phyloP scores from a whole-genome alignment of 2,329 filamentous ascomycete species.

The Cytospora piceae region DNA sequence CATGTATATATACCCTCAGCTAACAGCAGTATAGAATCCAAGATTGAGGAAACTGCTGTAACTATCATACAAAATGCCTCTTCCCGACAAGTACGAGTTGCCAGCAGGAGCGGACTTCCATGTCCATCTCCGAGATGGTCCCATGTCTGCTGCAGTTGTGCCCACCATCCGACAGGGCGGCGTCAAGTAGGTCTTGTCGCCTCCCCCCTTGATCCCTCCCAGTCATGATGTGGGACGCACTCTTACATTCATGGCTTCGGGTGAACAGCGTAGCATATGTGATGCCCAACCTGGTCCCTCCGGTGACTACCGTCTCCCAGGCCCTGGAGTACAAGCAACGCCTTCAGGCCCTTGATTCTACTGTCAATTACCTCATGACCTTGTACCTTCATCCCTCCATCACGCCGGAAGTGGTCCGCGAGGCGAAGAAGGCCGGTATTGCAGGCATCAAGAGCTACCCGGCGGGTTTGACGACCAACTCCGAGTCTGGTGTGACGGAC shows the following conservation, averaged over 20 bases:
- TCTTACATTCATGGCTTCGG: constrained; percentile 18
- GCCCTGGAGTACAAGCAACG: constrained; percentile 69
- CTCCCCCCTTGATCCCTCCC: constrained; percentile 51
- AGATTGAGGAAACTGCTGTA: not conserved
- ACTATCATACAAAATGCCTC: constrained; percentile 34
- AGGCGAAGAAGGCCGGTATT: constrained; percentile 74
- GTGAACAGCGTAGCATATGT: constrained; percentile 39
- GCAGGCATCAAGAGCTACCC: constrained; percentile 74
- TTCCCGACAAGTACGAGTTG: constrained; percentile 50
- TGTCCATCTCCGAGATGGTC: constrained; percentile 71
- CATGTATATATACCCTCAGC: not conserved
- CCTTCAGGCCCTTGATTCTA: constrained; percentile 62
- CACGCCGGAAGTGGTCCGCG: constrained; percentile 69
- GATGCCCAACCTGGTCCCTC: constrained; percentile 67
- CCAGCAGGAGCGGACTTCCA: constrained; percentile 70
- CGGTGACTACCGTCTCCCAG: constrained; percentile 62
- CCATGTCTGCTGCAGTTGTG: constrained; percentile 62
- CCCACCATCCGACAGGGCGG: constrained; percentile 46
- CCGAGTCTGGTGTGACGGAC: constrained; percentile 69
- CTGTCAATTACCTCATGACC: constrained; percentile 74
- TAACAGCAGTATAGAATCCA: not conserved
- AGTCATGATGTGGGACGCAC: constrained; percentile 28
- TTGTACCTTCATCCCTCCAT: constrained; percentile 65
- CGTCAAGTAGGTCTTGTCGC: constrained; percentile 51
- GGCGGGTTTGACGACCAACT: constrained; percentile 66